These are phyloP conservation scores for Coemansia brasiliensis DNA, from an alignment of 192 early-diverging fungal species.

Conservation along the genomic window DNA sequence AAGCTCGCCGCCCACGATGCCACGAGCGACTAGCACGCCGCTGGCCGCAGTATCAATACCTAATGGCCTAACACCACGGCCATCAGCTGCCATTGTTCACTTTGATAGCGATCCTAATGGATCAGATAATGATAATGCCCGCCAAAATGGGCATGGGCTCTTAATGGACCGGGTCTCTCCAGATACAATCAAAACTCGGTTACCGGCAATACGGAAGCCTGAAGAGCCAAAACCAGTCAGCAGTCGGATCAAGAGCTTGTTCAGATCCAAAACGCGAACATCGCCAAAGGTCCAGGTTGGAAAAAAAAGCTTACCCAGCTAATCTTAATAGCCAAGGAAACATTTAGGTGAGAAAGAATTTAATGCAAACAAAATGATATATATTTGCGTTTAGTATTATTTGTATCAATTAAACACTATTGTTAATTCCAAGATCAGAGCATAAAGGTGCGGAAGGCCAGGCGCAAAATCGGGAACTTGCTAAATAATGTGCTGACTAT, in stretches of 20 bases:
- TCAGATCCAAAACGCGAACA: slow-evolving; percentile 36
- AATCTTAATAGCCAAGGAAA: too few species aligned
- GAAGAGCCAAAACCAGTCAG: slow-evolving; percentile 30
- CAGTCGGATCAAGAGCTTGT: slow-evolving; percentile 38
- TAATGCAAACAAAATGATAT: not conserved
- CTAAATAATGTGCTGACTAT: slow-evolving; percentile 39
- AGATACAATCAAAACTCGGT: slow-evolving; percentile 21
- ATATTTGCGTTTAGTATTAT: not conserved
- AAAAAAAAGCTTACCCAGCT: too few species aligned
- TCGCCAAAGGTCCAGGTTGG: slow-evolving; percentile 13
- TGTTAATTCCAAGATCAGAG: slow-evolving; percentile 14
- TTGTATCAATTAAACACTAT: not conserved
- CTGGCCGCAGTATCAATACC: not conserved
- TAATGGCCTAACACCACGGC: not conserved
- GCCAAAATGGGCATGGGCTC: not conserved
- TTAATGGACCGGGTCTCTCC: slow-evolving; percentile 15
- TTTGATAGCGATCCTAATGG: slow-evolving; percentile 9
- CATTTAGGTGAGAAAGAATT: not conserved
- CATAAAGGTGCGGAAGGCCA: slow-evolving; percentile 53
- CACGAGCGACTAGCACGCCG: slow-evolving; percentile 23
- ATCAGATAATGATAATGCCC: slow-evolving; percentile 1
- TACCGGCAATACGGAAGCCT: slow-evolving; percentile 29
- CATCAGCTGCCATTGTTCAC: slow-evolving; percentile 21
- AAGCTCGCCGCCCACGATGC: slow-evolving; percentile 4
- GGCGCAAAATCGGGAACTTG: slow-evolving; percentile 43